These are phyloP conservation scores for Chamaecyparis obtusa DNA, from an alignment of 75 land plant genomes.

Conservation along the genomic window DNA sequence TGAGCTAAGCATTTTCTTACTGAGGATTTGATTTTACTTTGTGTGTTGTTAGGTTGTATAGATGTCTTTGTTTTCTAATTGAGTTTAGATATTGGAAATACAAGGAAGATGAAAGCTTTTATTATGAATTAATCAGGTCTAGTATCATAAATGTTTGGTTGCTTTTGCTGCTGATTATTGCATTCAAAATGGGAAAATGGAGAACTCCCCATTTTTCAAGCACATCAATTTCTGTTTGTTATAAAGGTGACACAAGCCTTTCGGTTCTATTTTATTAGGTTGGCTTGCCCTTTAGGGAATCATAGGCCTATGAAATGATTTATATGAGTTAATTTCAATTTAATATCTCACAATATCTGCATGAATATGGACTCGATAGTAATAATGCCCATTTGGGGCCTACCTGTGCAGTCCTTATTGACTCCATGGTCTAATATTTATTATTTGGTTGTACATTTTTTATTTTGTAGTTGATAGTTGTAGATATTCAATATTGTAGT, in stretches of 20 bases:
- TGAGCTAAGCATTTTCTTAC: constrained; percentile 78
- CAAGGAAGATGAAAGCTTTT: not conserved
- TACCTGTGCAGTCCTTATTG: too few species aligned
- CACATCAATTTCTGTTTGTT: not conserved
- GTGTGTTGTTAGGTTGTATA: not conserved
- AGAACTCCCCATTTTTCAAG: not conserved
- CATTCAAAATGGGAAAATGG: not conserved
- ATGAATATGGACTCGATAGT: not conserved
- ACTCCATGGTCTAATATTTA: too few species aligned
- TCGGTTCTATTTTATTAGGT: not conserved
- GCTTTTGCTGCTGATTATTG: not conserved
- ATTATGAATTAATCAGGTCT: not conserved
- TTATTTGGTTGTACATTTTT: too few species aligned
- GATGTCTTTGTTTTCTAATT: not conserved
- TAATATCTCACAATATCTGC: not conserved
- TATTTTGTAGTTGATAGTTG: too few species aligned
- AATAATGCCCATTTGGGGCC: too few species aligned
- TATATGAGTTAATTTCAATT: not conserved
- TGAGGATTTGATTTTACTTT: constrained; percentile 30
- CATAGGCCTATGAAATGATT: not conserved
- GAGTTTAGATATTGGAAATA: not conserved
- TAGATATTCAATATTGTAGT: too few species aligned
- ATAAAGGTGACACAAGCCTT: not conserved
- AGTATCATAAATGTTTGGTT: not conserved
- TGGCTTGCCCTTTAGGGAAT: not conserved